Conservation (phyloP, 768 basidiomycete genomes). For the Dioszegia aurantiaca region DNA sequence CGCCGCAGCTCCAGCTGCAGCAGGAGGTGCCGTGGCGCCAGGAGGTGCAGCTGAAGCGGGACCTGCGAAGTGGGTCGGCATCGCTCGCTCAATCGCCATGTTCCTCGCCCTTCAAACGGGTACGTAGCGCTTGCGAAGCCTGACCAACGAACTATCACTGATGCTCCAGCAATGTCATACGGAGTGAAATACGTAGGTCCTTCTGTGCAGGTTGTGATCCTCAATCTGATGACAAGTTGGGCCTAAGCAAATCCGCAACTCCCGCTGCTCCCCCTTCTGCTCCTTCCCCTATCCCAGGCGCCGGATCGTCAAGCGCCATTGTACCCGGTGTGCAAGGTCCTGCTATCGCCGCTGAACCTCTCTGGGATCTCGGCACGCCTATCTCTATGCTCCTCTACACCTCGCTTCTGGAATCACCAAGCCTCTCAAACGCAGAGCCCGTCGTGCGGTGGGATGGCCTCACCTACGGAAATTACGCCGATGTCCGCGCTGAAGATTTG, state of each 20-base stretch:
- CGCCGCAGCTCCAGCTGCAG: conserved; percentile 8
- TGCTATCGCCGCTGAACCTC: conserved; percentile 22
- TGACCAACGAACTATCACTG: not conserved
- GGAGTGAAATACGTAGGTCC: conserved; percentile 37
- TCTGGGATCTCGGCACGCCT: conserved; percentile 46
- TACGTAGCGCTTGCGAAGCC: conserved; percentile 16
- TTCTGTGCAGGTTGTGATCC: no score
- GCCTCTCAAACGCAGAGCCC: conserved; percentile 27
- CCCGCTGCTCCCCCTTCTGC: conserved; percentile 14
- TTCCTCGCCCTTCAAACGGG: conserved; percentile 40
- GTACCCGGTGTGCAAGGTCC: not conserved
- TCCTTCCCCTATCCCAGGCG: conserved; percentile 6
- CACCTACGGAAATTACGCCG: conserved; percentile 49
- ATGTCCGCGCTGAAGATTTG: conserved; percentile 41
- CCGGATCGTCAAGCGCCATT: not conserved
- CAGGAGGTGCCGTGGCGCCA: conserved; percentile 17
- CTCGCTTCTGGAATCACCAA: conserved; percentile 24
- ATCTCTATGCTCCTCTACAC: conserved; percentile 47
- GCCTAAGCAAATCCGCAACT: conserved; percentile 12
- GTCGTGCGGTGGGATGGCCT: conserved; percentile 44
- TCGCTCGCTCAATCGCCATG: conserved; percentile 24
- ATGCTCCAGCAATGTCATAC: conserved; percentile 34
- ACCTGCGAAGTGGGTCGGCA: conserved; percentile 10
- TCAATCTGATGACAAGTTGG: conserved; percentile 24
- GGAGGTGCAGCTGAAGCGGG: conserved; percentile 11